Base-by-base conservation (phyloP, 768 basidiomycete genomes). In the Boletus pseudopeckii region DNA sequence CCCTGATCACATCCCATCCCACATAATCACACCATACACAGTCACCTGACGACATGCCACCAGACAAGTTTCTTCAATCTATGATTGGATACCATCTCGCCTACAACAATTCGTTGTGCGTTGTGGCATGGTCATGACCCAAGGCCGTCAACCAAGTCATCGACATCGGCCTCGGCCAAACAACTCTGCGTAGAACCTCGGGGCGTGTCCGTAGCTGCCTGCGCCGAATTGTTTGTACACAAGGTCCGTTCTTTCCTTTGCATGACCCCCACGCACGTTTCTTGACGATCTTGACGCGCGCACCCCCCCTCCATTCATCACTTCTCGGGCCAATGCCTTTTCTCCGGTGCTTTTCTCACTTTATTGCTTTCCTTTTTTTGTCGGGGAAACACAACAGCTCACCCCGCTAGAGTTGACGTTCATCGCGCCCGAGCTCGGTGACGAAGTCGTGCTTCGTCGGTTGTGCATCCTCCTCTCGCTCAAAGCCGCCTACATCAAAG, bases 51-150 rank as follows among this genome's bases (percentile, higher is more conserved):
- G 78, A 79, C 59, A 80, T 85, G 74, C 75, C 82, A 1, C 81
- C 84, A 38, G 82, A 84, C 59, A 80, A 81, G 63, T 82, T 81
- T 47, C 74, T 84, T 17, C 80, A 82, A 22, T 86, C 88, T 1
- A 86, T 85, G 80, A 91, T 91, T 53, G 88, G 88, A 7, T 91
- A 91, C 60, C 86, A 88, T 54, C 80, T 88, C 43, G 76, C 83
- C 1, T 83, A 78, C 59, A 82, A 85, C 55, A 80, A 79, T 53
- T 86, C 85, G 10, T 67, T 91, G 9, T 82, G n/a, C n/a, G n/a
- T n/a, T n/a, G 88, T 50, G 88, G 85, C n/a, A 90, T 91, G 86
- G 83, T 85, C 37, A 89, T 92, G 81, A 87, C 87, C 1, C 89
- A 92, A 60, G 90, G 90, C 4, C 76, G 78, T 10, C 82, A 84